These are phyloP conservation scores for Boletus mariae DNA, from an alignment of 1,284 basidiomycete species.

Conservation along the genomic window DNA sequence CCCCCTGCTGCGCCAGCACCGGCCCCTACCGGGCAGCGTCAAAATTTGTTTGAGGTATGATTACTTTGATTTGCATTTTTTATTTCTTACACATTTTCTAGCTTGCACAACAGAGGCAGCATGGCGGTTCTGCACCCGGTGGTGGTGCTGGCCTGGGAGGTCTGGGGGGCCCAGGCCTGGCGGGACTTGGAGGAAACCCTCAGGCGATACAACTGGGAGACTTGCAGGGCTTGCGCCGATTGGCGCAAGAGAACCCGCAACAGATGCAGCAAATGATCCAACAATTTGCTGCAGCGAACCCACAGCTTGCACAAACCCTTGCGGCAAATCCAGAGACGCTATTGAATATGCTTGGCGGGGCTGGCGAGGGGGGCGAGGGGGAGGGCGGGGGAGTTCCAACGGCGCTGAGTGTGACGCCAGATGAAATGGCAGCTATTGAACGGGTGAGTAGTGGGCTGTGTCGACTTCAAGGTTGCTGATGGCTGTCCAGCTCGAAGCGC, in stretches of 20 bases:
- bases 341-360: conserved; percentile 53
- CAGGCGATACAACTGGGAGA: conserved; percentile 56
- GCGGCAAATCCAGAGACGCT: conserved; percentile 71
- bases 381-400: conserved; percentile 11
- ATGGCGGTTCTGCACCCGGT: conserved; percentile 35
- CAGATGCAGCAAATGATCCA: conserved; percentile 79
- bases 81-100: conserved; percentile 24
- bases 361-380: conserved; percentile 45
- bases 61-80: background rate
- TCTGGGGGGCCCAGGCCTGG: conserved; percentile 44
- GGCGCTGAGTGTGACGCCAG: conserved; percentile 74
- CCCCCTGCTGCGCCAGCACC: conserved; percentile 36
- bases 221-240: conserved; percentile 40
- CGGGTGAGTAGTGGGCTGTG: conserved; percentile 52
- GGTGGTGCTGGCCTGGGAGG: conserved; percentile 32
- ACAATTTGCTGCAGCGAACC: conserved; percentile 74
- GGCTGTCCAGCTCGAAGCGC: conserved; percentile 62
- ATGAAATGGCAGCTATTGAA: conserved; percentile 84
- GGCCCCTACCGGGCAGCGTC: conserved; percentile 38
- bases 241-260: conserved; percentile 74
- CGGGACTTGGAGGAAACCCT: conserved; percentile 55
- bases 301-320: conserved; percentile 65
- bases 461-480: conserved; percentile 6
- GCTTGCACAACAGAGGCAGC: conserved; percentile 75
- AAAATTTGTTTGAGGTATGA: conserved; percentile 75